A percentile compares a stretch with the other conserved stretches of the same genome.
Conservation (phyloP, 2,329 filamentous ascomycete genomes). For the Dendryphion nanum region DNA sequence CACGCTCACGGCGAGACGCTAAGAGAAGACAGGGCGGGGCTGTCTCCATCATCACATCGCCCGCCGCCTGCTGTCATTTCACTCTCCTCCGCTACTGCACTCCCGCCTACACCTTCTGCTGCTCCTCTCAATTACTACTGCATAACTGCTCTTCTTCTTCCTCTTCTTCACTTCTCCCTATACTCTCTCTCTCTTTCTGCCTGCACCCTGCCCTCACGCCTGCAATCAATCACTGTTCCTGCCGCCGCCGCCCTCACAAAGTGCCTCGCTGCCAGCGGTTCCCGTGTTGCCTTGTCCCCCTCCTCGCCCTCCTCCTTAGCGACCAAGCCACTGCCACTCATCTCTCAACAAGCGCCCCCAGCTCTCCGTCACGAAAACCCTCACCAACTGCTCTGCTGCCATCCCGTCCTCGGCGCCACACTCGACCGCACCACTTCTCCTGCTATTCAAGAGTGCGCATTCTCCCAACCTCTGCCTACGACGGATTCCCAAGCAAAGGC, state of each 20-base stretch:
- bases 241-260: not conserved
- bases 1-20: no score
- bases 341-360: constrained; percentile 9
- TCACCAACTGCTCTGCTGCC: not conserved
- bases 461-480: constrained; percentile 45
- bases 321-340: constrained; percentile 13
- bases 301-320: constrained; percentile 3
- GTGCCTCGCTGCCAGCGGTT: no score
- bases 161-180: constrained; percentile 9
- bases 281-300: constrained; percentile 10
- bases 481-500: constrained; percentile 58
- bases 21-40: no score
- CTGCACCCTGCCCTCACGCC: constrained; percentile 16
- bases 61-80: no score
- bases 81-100: no score
- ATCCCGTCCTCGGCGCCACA: not conserved
- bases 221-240: constrained; percentile 7
- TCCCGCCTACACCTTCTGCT: no score
- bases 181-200: constrained; percentile 17
- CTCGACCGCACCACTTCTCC: constrained; percentile 11
- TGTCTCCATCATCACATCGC: no score
- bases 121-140: not conserved
- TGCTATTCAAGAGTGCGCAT: constrained; percentile 19
- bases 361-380: constrained; percentile 14
- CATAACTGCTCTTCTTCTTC: constrained; percentile 7